A percentile compares a stretch with the other conserved stretches of the same genome.
Conservation (phyloP, 495 filamentous ascomycete species). For the Neurospora africana region DNA sequence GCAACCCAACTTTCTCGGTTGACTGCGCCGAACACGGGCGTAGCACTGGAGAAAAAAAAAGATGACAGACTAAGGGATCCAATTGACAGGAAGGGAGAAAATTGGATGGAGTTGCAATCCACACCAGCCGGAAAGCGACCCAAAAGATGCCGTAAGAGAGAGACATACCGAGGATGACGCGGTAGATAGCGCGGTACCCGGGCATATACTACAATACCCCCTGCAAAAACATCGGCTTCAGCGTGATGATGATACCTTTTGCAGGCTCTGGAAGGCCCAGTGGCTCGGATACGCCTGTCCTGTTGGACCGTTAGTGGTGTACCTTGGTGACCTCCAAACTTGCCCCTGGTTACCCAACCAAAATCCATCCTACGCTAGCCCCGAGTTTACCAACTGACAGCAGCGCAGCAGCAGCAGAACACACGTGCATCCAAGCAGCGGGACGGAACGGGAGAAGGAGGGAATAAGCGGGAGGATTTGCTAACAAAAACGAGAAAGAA, state of each 20-base stretch:
- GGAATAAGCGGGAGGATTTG: neutral
- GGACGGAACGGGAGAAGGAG: neutral
- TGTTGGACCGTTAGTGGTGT: neutral
- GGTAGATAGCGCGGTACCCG: neutral
- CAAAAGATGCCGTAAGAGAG: neutral
- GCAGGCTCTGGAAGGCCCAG: neutral
- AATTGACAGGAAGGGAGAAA: neutral
- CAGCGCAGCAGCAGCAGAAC: neutral
- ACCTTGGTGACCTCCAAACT: neutral
- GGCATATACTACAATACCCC: neutral
- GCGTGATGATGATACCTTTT: neutral
- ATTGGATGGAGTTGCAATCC: neutral
- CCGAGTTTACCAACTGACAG: neutral
- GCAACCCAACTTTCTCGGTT: neutral
- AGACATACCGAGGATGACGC: neutral
- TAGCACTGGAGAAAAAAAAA: neutral
- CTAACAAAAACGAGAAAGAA: neutral
- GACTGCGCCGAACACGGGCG: neutral
- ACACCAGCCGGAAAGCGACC: neutral
- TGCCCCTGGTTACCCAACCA: neutral
- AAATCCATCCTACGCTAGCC: neutral
- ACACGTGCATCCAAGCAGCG: neutral
- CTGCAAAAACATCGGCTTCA: neutral
- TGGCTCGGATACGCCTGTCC: neutral
- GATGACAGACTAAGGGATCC: neutral